A percentile compares a stretch with the other conserved stretches of the same genome.
Evolutionary conservation across 108 stramenopile species (phyloP).

Genomic region (Seminavis robusta): DNA sequence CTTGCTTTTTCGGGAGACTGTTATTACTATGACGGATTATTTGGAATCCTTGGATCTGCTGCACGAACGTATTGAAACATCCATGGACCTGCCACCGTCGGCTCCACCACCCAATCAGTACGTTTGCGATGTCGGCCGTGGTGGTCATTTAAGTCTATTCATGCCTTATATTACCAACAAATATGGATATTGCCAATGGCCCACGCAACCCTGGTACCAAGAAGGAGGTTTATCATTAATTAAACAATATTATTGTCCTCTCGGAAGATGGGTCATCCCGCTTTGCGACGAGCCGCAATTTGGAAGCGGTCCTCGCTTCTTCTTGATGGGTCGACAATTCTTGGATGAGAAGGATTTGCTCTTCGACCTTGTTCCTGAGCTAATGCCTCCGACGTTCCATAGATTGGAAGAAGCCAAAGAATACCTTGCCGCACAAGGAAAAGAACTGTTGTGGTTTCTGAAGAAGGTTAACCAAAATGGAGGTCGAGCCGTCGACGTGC

Average conservation of each 20-base stretch:
- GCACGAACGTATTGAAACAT: constrained; percentile 4
- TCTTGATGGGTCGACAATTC: constrained; percentile 36
- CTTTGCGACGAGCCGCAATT: constrained; percentile 54
- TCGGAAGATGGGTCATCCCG: constrained; percentile 33
- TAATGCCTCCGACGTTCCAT: constrained; percentile 41
- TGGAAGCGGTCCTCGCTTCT: constrained; percentile 29
- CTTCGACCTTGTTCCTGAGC: constrained; percentile 15
- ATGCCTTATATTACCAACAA: constrained; percentile 14
- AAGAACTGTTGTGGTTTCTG: constrained; percentile 35
- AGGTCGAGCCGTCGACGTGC: constrained; percentile 30
- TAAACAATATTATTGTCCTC: constrained; percentile 41
- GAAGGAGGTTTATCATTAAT: too few relatives aligned
- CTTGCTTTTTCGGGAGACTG: constrained; percentile 20
- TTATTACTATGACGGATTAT: constrained; percentile 28
- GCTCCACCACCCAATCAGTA: too few relatives aligned
- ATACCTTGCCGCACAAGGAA: too few relatives aligned
- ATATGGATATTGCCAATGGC: constrained; percentile 19
- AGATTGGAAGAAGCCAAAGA: constrained; percentile 17
- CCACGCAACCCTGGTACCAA: constrained; percentile 51
- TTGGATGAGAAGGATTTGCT: constrained; percentile 54
- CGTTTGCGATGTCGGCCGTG: constrained; percentile 29
- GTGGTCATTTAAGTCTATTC: constrained; percentile 36
- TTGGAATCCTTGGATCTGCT: constrained; percentile 18
- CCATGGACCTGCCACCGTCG: constrained; percentile 3
- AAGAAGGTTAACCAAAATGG: constrained; percentile 47